These are phyloP conservation scores for Cupressus sempervirens DNA, from an alignment of 75 land plant species.

Conservation along the genomic window DNA sequence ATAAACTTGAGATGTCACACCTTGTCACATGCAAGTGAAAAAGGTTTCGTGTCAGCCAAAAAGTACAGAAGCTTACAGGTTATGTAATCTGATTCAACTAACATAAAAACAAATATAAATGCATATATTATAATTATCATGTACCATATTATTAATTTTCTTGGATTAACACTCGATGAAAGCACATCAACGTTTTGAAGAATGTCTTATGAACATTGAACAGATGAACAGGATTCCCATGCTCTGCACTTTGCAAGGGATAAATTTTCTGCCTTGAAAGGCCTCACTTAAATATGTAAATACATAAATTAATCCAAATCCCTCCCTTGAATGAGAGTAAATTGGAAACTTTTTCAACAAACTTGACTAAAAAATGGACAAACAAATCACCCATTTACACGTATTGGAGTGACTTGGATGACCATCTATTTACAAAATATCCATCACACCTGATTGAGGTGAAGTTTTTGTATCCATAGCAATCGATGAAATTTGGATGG, in stretches of 20 bases:
- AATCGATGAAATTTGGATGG: background rate
- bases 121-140: background rate
- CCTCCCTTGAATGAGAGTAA: background rate
- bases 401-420: background rate
- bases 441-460: background rate
- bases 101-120: background rate
- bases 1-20: no score
- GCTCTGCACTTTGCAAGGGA: background rate
- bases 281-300: background rate
- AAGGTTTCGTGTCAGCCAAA: background rate
- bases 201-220: background rate
- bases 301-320: conserved; percentile 4
- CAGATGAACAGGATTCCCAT: background rate
- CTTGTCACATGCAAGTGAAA: no score
- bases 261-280: conserved; percentile 4
- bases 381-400: background rate
- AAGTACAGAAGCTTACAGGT: background rate
- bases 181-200: background rate
- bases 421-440: background rate
- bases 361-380: background rate
- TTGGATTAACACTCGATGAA: background rate
- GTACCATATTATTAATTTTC: background rate
- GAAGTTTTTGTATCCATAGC: background rate
- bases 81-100: background rate
- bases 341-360: background rate